phyloP scores from a whole-genome alignment of 371 early-diverging fungal species.

The Rhizomucor pusillus region DNA sequence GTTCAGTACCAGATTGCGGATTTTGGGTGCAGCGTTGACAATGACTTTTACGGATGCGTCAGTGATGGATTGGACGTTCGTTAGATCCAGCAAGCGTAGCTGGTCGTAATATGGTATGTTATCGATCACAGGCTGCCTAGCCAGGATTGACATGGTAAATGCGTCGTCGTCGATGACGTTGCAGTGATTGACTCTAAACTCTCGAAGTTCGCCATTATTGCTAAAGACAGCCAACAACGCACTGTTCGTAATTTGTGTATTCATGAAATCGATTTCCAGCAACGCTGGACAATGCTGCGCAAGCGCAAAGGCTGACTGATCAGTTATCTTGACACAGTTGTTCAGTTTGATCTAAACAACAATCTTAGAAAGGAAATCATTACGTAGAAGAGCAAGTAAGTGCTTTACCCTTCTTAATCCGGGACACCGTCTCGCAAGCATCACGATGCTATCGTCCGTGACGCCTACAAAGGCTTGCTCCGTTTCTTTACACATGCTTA shows the following conservation, averaged over 20 bases:
- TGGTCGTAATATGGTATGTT: conserved; percentile 39
- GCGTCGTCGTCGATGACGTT: conserved; percentile 45
- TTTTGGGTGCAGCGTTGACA: conserved; percentile 52
- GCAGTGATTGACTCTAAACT: conserved; percentile 50
- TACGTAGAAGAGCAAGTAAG: no score
- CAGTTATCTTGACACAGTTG: conserved; percentile 51
- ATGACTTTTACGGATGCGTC: conserved; percentile 52
- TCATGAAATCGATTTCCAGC: conserved; percentile 57
- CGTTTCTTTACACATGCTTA: conserved; percentile 35
- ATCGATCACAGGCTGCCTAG: conserved; percentile 1
- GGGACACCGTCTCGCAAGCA: conserved; percentile 32
- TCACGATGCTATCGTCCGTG: conserved; percentile 37
- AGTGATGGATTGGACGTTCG: conserved; percentile 47
- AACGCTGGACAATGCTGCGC: conserved; percentile 52
- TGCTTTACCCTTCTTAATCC: conserved; percentile 40
- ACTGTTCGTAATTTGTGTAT: conserved; percentile 51
- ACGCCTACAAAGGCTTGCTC: conserved; percentile 23
- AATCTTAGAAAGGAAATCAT: no score
- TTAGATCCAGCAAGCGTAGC: conserved; percentile 60
- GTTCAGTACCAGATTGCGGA: conserved; percentile 58
- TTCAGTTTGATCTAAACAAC: conserved; percentile 55
- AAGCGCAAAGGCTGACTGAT: conserved; percentile 48
- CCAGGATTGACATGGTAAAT: conserved; percentile 33
- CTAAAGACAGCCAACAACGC: conserved; percentile 46
- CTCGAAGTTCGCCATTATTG: conserved; percentile 49